phyloP scores from a whole-genome alignment of 1,139 yeast genomes.

The Yamadazyma siamensis region DNA sequence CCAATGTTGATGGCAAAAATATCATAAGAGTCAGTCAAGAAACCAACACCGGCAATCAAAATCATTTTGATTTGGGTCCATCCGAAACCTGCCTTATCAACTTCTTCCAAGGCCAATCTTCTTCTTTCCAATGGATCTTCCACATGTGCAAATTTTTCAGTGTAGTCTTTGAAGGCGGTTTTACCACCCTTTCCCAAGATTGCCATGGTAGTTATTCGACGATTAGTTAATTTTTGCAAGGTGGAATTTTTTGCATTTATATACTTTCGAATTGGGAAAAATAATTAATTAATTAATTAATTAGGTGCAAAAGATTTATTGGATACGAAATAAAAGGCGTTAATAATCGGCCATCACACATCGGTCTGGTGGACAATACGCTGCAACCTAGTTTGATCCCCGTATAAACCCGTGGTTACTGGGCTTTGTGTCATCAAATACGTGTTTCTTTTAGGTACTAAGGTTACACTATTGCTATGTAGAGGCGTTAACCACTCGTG shows the following conservation, averaged over 20 bases:
- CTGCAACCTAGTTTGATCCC: too few relatives aligned
- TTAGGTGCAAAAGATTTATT: too few relatives aligned
- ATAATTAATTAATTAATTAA: slow-evolving; percentile 1
- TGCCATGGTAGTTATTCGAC: neutral
- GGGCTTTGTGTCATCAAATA: too few relatives aligned
- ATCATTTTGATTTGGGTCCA: slow-evolving; percentile 90
- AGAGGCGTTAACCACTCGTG: too few relatives aligned
- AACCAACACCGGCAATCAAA: slow-evolving; percentile 90
- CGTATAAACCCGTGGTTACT: too few relatives aligned
- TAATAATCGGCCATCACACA: too few relatives aligned
- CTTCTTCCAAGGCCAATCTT: slow-evolving; percentile 83
- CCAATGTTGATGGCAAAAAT: slow-evolving; percentile 86
- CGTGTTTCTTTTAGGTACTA: too few relatives aligned
- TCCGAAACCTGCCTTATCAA: slow-evolving; percentile 80
- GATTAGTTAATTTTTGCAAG: neutral
- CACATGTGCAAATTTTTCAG: slow-evolving; percentile 79
- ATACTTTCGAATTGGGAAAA: too few relatives aligned
- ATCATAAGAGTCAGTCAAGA: slow-evolving; percentile 89
- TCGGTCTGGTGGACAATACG: too few relatives aligned
- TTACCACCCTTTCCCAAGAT: slow-evolving; percentile 60
- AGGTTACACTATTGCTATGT: too few relatives aligned
- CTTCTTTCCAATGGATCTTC: slow-evolving; percentile 88
- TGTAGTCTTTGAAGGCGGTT: slow-evolving; percentile 83
- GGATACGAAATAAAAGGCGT: too few relatives aligned
- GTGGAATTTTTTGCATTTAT: too few relatives aligned